Evolutionary conservation across 2,329 filamentous ascomycete genomes (phyloP).

Genomic region (Gaeumannomyces tritici): DNA sequence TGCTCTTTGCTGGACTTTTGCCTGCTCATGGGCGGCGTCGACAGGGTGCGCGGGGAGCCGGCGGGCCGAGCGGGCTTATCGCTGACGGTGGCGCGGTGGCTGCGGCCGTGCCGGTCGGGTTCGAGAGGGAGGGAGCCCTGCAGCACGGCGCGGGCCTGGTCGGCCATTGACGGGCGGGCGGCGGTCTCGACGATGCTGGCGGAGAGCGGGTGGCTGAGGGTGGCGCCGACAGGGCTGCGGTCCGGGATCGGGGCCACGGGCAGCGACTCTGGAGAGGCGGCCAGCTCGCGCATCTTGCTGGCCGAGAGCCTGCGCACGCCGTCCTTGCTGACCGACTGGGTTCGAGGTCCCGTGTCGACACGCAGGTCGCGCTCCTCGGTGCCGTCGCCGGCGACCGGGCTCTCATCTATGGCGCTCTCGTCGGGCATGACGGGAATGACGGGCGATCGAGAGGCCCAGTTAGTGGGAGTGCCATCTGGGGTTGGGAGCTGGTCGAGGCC

Average conservation of each 20-base stretch:
- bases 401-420: background rate
- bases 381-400: background rate
- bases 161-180: slow-evolving; percentile 20
- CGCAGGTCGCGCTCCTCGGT: background rate
- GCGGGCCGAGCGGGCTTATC: slow-evolving; percentile 1
- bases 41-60: slow-evolving; percentile 29
- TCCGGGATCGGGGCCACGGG: slow-evolving; percentile 37
- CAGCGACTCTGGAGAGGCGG: slow-evolving; percentile 46
- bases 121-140: slow-evolving; percentile 17
- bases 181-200: slow-evolving; percentile 24
- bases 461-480: background rate
- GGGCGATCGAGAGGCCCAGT: background rate
- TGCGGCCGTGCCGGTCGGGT: slow-evolving; percentile 9
- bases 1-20: slow-evolving; percentile 21
- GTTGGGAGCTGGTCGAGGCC: background rate
- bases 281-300: slow-evolving; percentile 48
- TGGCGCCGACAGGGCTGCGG: slow-evolving; percentile 23
- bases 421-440: background rate
- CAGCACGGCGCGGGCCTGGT: slow-evolving; percentile 18
- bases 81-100: slow-evolving; percentile 10
- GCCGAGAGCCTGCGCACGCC: slow-evolving; percentile 45
- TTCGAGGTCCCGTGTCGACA: background rate
- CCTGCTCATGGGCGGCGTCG: slow-evolving; percentile 41
- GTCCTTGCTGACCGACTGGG: slow-evolving; percentile 17
- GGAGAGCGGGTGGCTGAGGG: slow-evolving; percentile 25